These are phyloP conservation scores for Colletotrichum echinochloae DNA, from an alignment of 2,329 filamentous ascomycete genomes.

Conservation along the genomic window DNA sequence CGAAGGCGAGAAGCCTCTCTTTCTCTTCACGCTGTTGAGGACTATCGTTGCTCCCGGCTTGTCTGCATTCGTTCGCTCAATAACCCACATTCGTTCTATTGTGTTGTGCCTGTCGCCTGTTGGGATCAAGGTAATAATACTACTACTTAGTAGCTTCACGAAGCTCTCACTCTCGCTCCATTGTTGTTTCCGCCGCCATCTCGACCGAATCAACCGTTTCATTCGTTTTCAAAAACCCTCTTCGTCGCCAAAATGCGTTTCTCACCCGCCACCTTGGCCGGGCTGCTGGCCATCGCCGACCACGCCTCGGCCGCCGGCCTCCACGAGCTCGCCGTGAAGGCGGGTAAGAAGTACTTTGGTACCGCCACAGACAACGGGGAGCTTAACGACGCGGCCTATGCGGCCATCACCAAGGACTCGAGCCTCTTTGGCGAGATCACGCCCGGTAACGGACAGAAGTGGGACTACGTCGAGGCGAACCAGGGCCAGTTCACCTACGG, in stretches of 20 bases:
- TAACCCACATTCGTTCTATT: neutral
- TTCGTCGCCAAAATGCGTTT: neutral
- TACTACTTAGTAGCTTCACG: neutral
- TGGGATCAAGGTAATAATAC: neutral
- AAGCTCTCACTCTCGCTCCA: neutral
- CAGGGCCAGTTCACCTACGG: slow-evolving; percentile 68
- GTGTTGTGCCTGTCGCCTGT: neutral
- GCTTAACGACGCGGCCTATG: slow-evolving; percentile 65
- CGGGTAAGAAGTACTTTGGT: slow-evolving; percentile 67
- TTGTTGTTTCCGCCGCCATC: neutral
- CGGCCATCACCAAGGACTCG: slow-evolving; percentile 59
- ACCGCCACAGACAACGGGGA: slow-evolving; percentile 71
- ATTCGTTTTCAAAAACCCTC: neutral
- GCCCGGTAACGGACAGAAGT: slow-evolving; percentile 73
- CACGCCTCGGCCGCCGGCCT: slow-evolving; percentile 47
- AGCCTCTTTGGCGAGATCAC: slow-evolving; percentile 75
- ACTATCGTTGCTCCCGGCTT: slow-evolving; percentile 3
- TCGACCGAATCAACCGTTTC: neutral
- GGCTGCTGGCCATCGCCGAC: slow-evolving; percentile 12
- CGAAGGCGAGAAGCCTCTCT: neutral
- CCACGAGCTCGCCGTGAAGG: slow-evolving; percentile 44
- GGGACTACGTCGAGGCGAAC: slow-evolving; percentile 70
- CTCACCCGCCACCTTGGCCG: slow-evolving; percentile 3
- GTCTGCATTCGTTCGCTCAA: slow-evolving; percentile 2
- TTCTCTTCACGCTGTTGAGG: slow-evolving; percentile 12